A percentile compares a stretch with the other conserved stretches of the same genome.
Conservation (phyloP, 2,329 filamentous ascomycete species). For the Colletotrichum karsti region DNA sequence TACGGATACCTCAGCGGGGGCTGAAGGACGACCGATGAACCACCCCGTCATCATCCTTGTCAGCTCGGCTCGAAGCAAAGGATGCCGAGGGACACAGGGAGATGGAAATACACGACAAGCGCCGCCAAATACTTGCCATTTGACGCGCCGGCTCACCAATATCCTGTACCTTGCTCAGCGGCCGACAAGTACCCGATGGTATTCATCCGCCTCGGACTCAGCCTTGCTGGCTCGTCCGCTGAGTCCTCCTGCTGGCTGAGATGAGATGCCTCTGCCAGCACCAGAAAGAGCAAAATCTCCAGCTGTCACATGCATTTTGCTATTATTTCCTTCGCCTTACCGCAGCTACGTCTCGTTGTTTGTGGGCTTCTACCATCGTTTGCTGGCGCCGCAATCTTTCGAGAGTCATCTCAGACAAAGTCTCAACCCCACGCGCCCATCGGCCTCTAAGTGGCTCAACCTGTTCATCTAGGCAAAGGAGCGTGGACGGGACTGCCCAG, state of each 20-base stretch:
- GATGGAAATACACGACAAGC: slow-evolving; percentile 3
- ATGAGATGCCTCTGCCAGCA: background rate
- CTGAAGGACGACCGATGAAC: slow-evolving; percentile 21
- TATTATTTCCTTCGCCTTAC: slow-evolving; percentile 7
- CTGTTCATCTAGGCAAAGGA: background rate
- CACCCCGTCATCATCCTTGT: slow-evolving; percentile 26
- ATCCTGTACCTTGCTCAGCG: background rate
- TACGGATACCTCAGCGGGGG: slow-evolving; percentile 4
- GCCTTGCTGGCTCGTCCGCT: background rate
- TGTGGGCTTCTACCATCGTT: slow-evolving; percentile 1
- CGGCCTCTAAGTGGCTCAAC: background rate
- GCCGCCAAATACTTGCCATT: slow-evolving; percentile 3
- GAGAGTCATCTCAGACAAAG: slow-evolving; percentile 8
- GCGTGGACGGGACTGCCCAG: slow-evolving; percentile 14
- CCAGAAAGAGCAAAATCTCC: background rate
- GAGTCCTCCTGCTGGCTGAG: background rate
- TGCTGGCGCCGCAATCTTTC: slow-evolving; percentile 9
- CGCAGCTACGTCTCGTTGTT: slow-evolving; percentile 1
- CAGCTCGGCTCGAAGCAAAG: slow-evolving; percentile 24
- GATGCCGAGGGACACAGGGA: slow-evolving; percentile 13
- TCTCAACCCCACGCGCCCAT: slow-evolving; percentile 12
- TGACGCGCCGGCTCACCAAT: slow-evolving; percentile 1
- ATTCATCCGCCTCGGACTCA: slow-evolving; percentile 13
- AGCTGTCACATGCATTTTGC: slow-evolving; percentile 24
- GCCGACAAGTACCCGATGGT: slow-evolving; percentile 11